Base-by-base conservation (phyloP, 202 grass and related monocot genomes). In the Zoysia matrella region DNA sequence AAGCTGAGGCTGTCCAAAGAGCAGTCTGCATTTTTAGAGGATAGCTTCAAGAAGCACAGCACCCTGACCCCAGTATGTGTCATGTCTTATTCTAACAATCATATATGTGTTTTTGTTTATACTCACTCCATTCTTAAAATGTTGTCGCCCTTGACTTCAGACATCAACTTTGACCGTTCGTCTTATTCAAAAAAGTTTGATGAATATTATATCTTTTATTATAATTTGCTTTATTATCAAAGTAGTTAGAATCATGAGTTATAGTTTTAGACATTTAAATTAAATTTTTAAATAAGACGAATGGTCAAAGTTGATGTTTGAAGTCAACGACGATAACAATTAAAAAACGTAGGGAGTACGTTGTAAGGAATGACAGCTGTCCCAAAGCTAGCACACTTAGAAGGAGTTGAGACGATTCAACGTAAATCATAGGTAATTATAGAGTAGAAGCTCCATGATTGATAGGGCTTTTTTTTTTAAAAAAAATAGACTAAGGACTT, bases 41-140 rank as follows among this genome's bases (percentile, higher is more conserved):
- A 88, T 51, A 95, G 57, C 85, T 95, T 95, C 72, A 92, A 90
- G 63, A 54, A 81, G 60, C 93, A 95, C 57, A 92, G 45, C 87
- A 90, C 76, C 42, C 90, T 95, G 42, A 84, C 74, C 74, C 76
- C 73, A 64, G 93, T 95, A 90, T 71, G 63, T 47, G 36, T 52
- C 57, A 4, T 80, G 68, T 80, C 18, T 62, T 75, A 30, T 44
- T 67, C 41, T 79, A 36, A 22, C 15, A 41, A 47, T 39, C 4
- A 36, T 44, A 15, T 9, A 1, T 42, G 11, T 42, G 10, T 36
- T 22, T 15, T 55, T 74, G 7, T 74, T 45, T 58, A 10, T 10
- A 57, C 30, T 45, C 30, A 36, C 1, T 36, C 30, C 30, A 1
- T 36, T 36, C 30, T 36, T 36, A 36, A 36, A 36, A 36, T 36